Conservation (phyloP, 192 early-diverging fungal species). For the Rhizoclosmatium sp. region DNA sequence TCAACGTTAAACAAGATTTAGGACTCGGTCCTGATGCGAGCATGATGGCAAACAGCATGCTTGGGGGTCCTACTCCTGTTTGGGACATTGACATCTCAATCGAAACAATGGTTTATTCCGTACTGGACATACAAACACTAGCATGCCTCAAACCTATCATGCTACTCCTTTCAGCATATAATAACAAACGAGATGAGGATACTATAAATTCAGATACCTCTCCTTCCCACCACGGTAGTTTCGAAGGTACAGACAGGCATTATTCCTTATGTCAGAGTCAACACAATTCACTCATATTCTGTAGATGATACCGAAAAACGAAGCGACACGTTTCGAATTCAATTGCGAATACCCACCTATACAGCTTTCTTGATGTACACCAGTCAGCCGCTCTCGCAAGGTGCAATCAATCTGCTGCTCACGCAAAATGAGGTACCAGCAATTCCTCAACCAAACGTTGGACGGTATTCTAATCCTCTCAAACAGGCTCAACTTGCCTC, state of each 20-base stretch:
- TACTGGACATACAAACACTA: background rate
- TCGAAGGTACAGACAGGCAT: too few relatives aligned
- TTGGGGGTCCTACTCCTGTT: background rate
- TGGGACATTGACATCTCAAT: constrained; percentile 3
- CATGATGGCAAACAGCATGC: background rate
- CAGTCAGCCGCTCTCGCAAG: background rate
- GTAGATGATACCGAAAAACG: background rate
- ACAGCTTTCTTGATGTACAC: constrained; percentile 10
- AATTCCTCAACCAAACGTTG: too few relatives aligned
- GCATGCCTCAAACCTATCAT: background rate
- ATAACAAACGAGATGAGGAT: too few relatives aligned
- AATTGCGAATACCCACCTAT: background rate
- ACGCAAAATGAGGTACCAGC: background rate
- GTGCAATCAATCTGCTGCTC: background rate
- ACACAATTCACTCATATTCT: too few relatives aligned
- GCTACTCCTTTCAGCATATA: too few relatives aligned
- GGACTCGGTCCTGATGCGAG: background rate
- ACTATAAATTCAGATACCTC: too few relatives aligned
- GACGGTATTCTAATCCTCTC: too few relatives aligned
- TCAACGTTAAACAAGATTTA: constrained; percentile 18
- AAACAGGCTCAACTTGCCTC: too few relatives aligned
- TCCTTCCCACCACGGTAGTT: too few relatives aligned
- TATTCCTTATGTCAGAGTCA: too few relatives aligned
- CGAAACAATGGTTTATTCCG: background rate
- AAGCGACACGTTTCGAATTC: constrained; percentile 9